These are phyloP conservation scores for Chalara sp. DNA, from an alignment of 2,329 filamentous ascomycete genomes.

Conservation along the genomic window DNA sequence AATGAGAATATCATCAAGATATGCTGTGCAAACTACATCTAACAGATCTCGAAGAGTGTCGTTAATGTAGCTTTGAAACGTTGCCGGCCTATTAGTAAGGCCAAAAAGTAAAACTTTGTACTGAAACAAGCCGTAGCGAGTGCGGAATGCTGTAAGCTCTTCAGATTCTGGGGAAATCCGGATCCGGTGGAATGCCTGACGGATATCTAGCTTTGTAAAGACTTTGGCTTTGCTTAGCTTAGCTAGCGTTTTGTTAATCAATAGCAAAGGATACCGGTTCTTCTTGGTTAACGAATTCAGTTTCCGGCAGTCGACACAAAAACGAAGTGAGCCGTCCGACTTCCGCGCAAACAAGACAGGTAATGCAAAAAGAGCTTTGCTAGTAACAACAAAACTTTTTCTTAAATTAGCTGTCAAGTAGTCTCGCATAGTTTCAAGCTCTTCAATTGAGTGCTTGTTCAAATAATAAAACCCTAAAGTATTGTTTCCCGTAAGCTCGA, in stretches of 20 bases:
- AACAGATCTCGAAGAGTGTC: constrained; percentile 2
- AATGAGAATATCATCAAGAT: neutral
- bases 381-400: no score
- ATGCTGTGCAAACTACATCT: neutral
- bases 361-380: neutral
- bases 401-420: no score
- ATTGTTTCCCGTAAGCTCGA: no score
- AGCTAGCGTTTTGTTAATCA: neutral
- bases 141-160: neutral
- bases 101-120: constrained; percentile 3
- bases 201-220: constrained; percentile 6
- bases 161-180: neutral
- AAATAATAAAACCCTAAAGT: no score
- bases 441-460: neutral
- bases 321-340: no score
- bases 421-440: neutral
- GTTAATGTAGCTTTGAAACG: constrained; percentile 5
- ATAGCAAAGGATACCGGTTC: no score
- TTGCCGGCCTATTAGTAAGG: constrained; percentile 1
- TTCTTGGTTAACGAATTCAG: no score
- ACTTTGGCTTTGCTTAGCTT: neutral
- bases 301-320: no score
- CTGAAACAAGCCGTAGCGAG: no score
- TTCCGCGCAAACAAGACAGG: neutral
- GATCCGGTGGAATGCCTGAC: constrained; percentile 1